phyloP scores from a whole-genome alignment of 345 rosid species.

The Euphorbia pulcherrima region DNA sequence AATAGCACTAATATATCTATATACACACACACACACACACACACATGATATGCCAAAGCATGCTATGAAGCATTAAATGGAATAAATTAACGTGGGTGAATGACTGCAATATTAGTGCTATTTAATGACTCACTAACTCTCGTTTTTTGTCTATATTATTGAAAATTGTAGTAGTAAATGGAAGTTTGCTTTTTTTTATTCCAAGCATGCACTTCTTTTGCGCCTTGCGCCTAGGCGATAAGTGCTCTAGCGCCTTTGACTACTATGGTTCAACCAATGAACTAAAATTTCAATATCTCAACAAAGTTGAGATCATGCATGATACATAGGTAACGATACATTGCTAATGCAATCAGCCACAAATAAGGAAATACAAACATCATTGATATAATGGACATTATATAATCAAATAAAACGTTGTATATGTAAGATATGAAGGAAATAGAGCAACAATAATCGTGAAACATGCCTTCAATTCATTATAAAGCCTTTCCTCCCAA shows the following conservation, averaged over 20 bases:
- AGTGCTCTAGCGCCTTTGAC: not conserved
- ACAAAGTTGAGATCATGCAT: not conserved
- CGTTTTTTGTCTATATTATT: too few relatives aligned
- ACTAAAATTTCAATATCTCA: not conserved
- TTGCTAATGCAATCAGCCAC: not conserved
- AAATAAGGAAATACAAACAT: not conserved
- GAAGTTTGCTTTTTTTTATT: too few relatives aligned
- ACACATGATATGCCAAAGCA: too few relatives aligned
- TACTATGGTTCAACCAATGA: not conserved
- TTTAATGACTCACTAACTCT: too few relatives aligned
- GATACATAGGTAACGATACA: not conserved
- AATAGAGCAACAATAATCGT: not conserved
- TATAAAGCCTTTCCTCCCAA: slow-evolving; percentile 96
- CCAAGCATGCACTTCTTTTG: not conserved
- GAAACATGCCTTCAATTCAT: slow-evolving; percentile 81
- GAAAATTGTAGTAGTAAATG: too few relatives aligned
- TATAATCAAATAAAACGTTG: not conserved
- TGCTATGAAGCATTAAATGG: too few relatives aligned
- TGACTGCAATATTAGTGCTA: too few relatives aligned
- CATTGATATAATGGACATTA: not conserved
- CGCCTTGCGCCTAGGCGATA: too few relatives aligned
- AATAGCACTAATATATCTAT: too few relatives aligned
- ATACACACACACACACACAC: too few relatives aligned
- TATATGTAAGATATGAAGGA: not conserved
- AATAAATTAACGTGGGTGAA: too few relatives aligned